Evolutionary conservation across 768 basidiomycete species (phyloP).

Genomic region (Suillus luteus): DNA sequence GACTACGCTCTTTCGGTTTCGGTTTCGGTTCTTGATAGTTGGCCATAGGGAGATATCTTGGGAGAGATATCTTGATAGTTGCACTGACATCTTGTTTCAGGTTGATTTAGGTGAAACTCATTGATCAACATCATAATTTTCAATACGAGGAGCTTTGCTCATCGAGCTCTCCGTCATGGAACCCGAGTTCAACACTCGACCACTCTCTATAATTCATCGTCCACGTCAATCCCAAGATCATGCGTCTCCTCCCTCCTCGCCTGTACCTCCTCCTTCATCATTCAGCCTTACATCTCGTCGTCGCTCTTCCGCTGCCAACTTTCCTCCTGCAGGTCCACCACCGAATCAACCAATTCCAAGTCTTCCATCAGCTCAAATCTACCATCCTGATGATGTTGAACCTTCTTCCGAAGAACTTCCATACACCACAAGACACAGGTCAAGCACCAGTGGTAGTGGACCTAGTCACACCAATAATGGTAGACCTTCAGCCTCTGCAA

Average conservation of each 20-base stretch:
- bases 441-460: constrained; percentile 37
- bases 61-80: neutral
- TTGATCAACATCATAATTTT: constrained; percentile 2
- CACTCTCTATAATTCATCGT: constrained; percentile 30
- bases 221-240: constrained; percentile 39
- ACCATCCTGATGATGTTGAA: constrained; percentile 22
- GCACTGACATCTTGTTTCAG: neutral
- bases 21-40: neutral
- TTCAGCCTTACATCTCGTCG: constrained; percentile 45
- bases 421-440: constrained; percentile 34
- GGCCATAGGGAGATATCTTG: neutral
- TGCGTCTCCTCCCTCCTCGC: constrained; percentile 28
- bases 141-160: neutral
- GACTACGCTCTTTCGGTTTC: neutral
- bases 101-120: constrained; percentile 1
- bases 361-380: constrained; percentile 46
- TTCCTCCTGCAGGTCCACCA: constrained; percentile 69
- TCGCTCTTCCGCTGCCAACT: constrained; percentile 66
- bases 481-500: constrained; percentile 47
- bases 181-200: constrained; percentile 31
- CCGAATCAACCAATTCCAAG: constrained; percentile 76
- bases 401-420: constrained; percentile 31
- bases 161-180: constrained; percentile 26
- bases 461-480: constrained; percentile 24
- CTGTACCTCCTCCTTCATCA: constrained; percentile 32